A percentile compares a stretch with the other conserved stretches of the same genome.
Evolutionary conservation across 768 basidiomycete species (phyloP).

Genomic region (Thelephora ganbajun): DNA sequence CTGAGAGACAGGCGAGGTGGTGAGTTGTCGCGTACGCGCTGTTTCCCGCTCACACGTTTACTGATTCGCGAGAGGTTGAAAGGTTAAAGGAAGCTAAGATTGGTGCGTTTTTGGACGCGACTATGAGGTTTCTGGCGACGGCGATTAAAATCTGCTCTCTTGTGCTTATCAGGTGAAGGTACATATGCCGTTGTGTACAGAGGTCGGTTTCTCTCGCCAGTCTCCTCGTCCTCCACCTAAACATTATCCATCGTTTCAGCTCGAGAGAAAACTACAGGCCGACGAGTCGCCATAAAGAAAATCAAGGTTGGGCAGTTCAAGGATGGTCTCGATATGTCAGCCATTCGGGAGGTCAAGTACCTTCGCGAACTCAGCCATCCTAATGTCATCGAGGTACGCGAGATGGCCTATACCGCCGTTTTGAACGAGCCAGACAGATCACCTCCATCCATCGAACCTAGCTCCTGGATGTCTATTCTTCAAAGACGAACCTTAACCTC

Average conservation of each 20-base stretch:
- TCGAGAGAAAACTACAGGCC: slow-evolving; percentile 54
- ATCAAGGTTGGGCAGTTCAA: slow-evolving; percentile 95
- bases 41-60: slow-evolving; percentile 4
- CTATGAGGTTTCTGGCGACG: too few species aligned
- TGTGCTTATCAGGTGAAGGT: slow-evolving; percentile 35
- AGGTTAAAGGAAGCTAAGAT: slow-evolving; percentile 77
- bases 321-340: slow-evolving; percentile 98
- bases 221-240: slow-evolving; percentile 5
- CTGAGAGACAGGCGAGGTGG: slow-evolving; percentile 61
- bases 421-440: not conserved
- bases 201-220: slow-evolving; percentile 33
- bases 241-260: slow-evolving; percentile 26
- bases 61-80: slow-evolving; percentile 1
- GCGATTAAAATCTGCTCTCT: too few species aligned
- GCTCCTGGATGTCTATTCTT: slow-evolving; percentile 95
- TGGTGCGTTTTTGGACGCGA: slow-evolving; percentile 19
- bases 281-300: slow-evolving; percentile 96
- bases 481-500: slow-evolving; percentile 91
- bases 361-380: slow-evolving; percentile 87
- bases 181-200: slow-evolving; percentile 93
- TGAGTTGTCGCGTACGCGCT: slow-evolving; percentile 13
- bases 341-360: slow-evolving; percentile 95
- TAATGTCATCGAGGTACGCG: slow-evolving; percentile 80
- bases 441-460: slow-evolving; percentile 17
- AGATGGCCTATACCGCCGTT: not conserved